Base-by-base conservation (phyloP, 176 grass and related monocot species). In the Rhynchospora breviuscula region DNA sequence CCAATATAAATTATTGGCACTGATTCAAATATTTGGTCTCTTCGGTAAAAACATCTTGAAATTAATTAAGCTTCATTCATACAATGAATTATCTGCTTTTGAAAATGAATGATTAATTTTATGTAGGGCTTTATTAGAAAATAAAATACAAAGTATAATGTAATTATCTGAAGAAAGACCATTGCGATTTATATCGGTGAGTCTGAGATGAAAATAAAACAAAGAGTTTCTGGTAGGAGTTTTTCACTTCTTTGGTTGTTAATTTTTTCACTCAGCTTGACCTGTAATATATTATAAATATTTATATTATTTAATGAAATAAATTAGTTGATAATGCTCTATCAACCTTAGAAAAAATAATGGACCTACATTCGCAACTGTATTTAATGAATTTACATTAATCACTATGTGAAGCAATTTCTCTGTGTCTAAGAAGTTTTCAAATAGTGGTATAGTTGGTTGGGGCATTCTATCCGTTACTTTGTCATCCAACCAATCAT, bases 401-500 rank as follows among this genome's bases (percentile, higher is more conserved):
- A 67, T 19, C 2, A 40, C 43, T 22, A 56, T 66, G 14, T 79
- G 8, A 56, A 23, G 15, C 59, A 54, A 6, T 81, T 33, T 81
- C 26, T 71, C 59, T 81, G 51, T 81, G 51, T 81, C 59, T 56
- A 81, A 48, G 71, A 49, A 61, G 85, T 82, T 54, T 76, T 87
- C 59, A 81, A 82, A 83, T 83, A 45, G 68, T 68, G 64, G 83
- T 84, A 83, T 84, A 83, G 81, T 87, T 92, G 87, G 72, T 88
- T 87, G 75, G 70, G 75, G 91, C 74, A 86, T 75, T 93, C 86
- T 95, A 93, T 87, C 83, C 86, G 81, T 98, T 88, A 77, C 91
- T 90, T 93, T 93, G 89, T 86, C 82, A 75, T 74, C 69, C 82
- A 75, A 63, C 67, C 83, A 90, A 70, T 82, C 79, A 83, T 82